These are phyloP conservation scores for Pestalotiopsis sp. DNA, from an alignment of 2,329 filamentous ascomycete genomes.

Conservation along the genomic window DNA sequence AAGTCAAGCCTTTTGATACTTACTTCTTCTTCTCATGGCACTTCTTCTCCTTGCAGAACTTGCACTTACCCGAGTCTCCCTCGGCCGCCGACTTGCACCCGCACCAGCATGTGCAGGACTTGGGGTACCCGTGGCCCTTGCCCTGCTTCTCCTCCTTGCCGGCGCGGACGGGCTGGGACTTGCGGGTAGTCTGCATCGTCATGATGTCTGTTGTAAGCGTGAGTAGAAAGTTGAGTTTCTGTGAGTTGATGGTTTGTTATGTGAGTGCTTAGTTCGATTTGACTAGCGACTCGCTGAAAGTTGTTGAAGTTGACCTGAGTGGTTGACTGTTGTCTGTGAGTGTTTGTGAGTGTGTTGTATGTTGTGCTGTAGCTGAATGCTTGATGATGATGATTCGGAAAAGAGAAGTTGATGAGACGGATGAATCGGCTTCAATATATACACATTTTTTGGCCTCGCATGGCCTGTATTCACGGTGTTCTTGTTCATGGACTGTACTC, in stretches of 20 bases:
- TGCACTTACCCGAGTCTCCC: background rate
- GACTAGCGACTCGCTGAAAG: background rate
- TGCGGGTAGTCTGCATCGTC: background rate
- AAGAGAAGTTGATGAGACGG: background rate
- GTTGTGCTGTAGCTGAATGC: background rate
- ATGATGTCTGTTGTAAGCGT: background rate
- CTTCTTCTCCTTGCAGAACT: background rate
- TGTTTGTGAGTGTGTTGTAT: background rate
- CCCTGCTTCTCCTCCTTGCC: background rate
- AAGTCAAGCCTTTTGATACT: background rate
- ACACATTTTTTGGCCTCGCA: background rate
- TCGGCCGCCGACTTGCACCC: background rate
- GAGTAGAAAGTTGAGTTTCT: background rate
- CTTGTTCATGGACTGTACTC: background rate
- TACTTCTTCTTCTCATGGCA: constrained; percentile 6
- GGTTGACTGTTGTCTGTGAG: background rate
- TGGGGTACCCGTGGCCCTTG: constrained; percentile 9
- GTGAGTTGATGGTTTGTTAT: background rate
- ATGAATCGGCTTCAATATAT: background rate
- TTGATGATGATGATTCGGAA: background rate
- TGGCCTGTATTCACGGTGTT: background rate
- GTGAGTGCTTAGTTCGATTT: background rate
- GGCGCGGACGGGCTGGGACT: background rate
- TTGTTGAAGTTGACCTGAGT: background rate
- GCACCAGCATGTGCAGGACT: constrained; percentile 3